A percentile compares a stretch with the other conserved stretches of the same genome.
These are phyloP conservation scores for Arachis stenosperma DNA, from an alignment of 306 rosid species.

Conservation along the genomic window DNA sequence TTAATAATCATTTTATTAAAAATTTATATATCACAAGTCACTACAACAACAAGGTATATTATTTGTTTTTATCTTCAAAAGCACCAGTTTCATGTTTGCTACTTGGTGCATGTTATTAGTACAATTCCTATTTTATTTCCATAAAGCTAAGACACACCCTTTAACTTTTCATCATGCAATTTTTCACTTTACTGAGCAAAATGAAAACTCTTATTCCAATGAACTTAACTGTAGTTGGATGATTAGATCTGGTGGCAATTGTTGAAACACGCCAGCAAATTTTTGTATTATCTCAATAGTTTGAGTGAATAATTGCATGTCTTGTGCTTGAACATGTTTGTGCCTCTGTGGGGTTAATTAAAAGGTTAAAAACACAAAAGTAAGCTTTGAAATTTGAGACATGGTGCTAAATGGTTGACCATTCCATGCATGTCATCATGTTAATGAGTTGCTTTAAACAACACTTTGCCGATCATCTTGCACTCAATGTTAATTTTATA, in stretches of 20 bases:
- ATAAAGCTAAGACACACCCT: background rate
- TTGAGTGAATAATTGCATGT: conserved; percentile 21
- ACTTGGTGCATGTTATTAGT: too few relatives aligned
- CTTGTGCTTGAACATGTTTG: conserved; percentile 23
- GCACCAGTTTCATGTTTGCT: too few relatives aligned
- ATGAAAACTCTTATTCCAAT: conserved; percentile 20
- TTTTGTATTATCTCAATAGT: conserved; percentile 3
- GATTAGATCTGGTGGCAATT: conserved; percentile 25
- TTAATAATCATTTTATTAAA: too few relatives aligned
- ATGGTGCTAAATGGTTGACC: conserved; percentile 33
- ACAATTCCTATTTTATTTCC: background rate
- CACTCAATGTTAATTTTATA: background rate
- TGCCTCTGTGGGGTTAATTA: conserved; percentile 3
- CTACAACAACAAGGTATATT: too few relatives aligned
- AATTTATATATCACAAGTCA: too few relatives aligned
- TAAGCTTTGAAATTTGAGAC: conserved; percentile 39
- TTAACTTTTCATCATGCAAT: background rate
- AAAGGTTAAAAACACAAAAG: conserved; percentile 20
- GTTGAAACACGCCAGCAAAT: conserved; percentile 22
- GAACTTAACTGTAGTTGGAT: background rate
- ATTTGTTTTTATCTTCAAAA: too few relatives aligned
- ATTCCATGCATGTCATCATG: conserved; percentile 43
- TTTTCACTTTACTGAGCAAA: conserved; percentile 32
- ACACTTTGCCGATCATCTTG: conserved; percentile 31
- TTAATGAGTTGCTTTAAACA: background rate